Base-by-base conservation (phyloP, 169 alveolate genomes). In the Plasmodium coatneyi region DNA sequence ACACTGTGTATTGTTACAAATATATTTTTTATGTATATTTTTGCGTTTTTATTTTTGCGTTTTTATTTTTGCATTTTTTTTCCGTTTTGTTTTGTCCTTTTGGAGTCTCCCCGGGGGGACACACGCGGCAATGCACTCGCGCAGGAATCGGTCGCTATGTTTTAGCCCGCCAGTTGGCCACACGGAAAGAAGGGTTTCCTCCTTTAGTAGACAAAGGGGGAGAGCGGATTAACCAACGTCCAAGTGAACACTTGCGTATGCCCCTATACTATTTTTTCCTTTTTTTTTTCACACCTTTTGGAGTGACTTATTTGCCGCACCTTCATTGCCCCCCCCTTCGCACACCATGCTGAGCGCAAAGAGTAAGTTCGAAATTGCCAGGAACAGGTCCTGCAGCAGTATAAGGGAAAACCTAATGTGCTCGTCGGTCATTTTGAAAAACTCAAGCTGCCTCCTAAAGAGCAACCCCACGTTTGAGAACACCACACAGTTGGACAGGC, bases 321-420 rank as follows among this genome's bases (percentile, higher is more conserved):
- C 60, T 49, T 46, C 5, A 46, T 19, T 46, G 54, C 54, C 7
- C 54, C 54, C 54, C 54, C n/a, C 3, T 6, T 43, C 3, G 54
- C 54, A 9, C 76, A 66, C 76, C 76, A 86, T 86, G 93, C 16
- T 54, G 41, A 76, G 82, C 28, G 86, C 79, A 76, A 86, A 74
- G 39, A 86, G 25, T 4, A 74, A 86, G 43, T 86, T 86, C 66
- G 93, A 86, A 86, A 34, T 86, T n/a, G 60, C 93, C 5, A 86
- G 93, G 71, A 86, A 86, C 49, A 46, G 80, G 25, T 86, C 86
- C 9, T 49, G 72, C 70, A 86, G 30, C 19, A 86, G 80, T 41
- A 86, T 86, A 74, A 86, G 60, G 34, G 93, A 86, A 41, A 86
- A 86, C 28, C 70, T 86, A 14, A n/a, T 28, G 71, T 74, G 43